Evolutionary conservation across 108 stramenopile genomes (phyloP).

Genomic region (Discostella pseudostelligera): DNA sequence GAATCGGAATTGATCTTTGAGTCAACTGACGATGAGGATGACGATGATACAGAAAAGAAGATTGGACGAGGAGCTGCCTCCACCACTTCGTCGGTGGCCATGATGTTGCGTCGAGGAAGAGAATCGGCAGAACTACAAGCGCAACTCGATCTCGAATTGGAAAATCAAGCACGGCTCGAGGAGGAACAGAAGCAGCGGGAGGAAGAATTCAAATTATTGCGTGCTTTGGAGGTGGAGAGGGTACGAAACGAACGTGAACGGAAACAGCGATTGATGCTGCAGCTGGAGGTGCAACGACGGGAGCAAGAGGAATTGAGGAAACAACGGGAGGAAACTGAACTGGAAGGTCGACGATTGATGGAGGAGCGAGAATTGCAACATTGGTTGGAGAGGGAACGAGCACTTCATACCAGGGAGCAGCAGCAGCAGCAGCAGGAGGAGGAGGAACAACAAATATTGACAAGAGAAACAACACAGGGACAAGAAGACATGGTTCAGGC

Average conservation of each 20-base stretch:
- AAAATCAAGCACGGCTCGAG: constrained; percentile 29
- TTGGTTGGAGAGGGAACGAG: not conserved
- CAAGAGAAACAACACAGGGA: not conserved
- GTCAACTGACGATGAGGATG: constrained; percentile 3
- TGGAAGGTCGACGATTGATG: not conserved
- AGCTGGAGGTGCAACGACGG: constrained; percentile 2
- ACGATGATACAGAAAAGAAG: not conserved
- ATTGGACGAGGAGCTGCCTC: too few relatives aligned
- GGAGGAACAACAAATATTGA: not conserved
- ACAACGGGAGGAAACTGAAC: constrained; percentile 9
- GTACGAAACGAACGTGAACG: constrained; percentile 7
- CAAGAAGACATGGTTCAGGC: constrained; percentile 3
- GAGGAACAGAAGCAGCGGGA: constrained; percentile 34
- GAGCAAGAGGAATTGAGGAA: constrained; percentile 1
- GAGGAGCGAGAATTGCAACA: constrained; percentile 2
- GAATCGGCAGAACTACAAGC: constrained; percentile 7
- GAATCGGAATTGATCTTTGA: constrained; percentile 6
- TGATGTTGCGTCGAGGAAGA: not conserved
- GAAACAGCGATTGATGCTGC: constrained; percentile 9
- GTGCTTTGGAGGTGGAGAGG: constrained; percentile 13
- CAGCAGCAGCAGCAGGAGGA: constrained; percentile 1
- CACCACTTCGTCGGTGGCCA: not conserved
- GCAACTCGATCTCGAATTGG: constrained; percentile 37
- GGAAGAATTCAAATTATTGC: constrained; percentile 32
- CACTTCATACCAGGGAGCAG: not conserved